Conservation (phyloP, 2,329 filamentous ascomycete species). For the Sporothrix variecibatus region DNA sequence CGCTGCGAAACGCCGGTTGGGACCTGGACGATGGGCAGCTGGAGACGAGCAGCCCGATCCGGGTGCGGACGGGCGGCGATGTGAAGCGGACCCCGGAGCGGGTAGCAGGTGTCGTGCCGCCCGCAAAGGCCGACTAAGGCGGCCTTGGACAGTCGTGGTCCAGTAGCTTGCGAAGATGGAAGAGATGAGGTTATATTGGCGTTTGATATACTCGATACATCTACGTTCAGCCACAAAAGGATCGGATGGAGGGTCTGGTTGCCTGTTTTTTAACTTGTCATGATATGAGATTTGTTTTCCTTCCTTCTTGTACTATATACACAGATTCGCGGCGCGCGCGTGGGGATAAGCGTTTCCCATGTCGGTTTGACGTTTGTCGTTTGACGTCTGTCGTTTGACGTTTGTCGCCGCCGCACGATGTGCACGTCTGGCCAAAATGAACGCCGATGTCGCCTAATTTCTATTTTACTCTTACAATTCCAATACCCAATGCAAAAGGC, state of each 20-base stretch:
- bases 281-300: slow-evolving; percentile 13
- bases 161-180: not conserved
- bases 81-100: slow-evolving; percentile 35
- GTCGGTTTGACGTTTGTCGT: no score
- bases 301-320: not conserved
- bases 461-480: not conserved
- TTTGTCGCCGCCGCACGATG: not conserved
- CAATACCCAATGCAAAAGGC: slow-evolving; percentile 22
- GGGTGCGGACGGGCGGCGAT: slow-evolving; percentile 41
- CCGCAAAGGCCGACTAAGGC: slow-evolving; percentile 15
- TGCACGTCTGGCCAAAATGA: not conserved
- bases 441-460: slow-evolving; percentile 10
- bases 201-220: not conserved
- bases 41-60: slow-evolving; percentile 61
- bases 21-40: slow-evolving; percentile 64
- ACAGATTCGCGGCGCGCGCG: not conserved
- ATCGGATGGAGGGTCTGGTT: not conserved
- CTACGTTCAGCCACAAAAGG: not conserved
- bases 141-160: not conserved
- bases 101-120: not conserved
- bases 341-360: not conserved
- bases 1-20: slow-evolving; percentile 59
- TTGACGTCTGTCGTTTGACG: no score
- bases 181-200: not conserved
- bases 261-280: not conserved